Evolutionary conservation across 805 yeast genomes (phyloP), one percentile per base, ranked within the genome.

Genomic region (Candida tallmaniae): DNA sequence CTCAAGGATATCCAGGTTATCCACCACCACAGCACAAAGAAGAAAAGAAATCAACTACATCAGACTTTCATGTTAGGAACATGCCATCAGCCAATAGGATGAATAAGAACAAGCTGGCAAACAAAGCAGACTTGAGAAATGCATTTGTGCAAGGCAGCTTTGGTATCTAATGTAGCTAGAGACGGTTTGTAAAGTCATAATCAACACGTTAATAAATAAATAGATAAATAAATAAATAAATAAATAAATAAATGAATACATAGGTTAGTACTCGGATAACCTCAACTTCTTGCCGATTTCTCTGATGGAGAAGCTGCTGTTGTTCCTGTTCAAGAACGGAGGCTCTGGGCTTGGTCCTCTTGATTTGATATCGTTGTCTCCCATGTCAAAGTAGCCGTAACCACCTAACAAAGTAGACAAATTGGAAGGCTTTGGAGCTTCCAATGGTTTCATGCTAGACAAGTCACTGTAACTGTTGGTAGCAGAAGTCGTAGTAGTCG

Each of bases 201-300:
- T 7, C 10, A 20, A 20, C 10, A 20, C 23, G 7, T 20, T 20
- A 7, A 20, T 20, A 20, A 29, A 23, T 20, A n/a, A 21, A 21
- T 21, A 30, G 21, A n/a, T 13, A 15, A 30, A 21, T 22, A 30
- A 27, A 27, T 19, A 20, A 24, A 32, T 32, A 32, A 32, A 24
- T 27, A 27, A 33, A 19, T 33, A 27, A 13, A 16, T 6, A 19
- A 17, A 32, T 19, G 22, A 12, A 20, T 7, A 7, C 23, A 20
- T 20, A 7, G 23, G 34, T 18, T 55, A 80, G 44, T 78, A 79
- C 50, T 80, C 86, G 2, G 82, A 73, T 31, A 80, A 62, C 39
- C 84, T 57, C 41, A 80, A 56, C 55, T 80, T 80, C 50, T 78
- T 71, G 29, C 83, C 85, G 43, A 80, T 76, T 41, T 80, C 83